Conservation (phyloP, 768 basidiomycete genomes). For the Crepidotus variabilis region DNA sequence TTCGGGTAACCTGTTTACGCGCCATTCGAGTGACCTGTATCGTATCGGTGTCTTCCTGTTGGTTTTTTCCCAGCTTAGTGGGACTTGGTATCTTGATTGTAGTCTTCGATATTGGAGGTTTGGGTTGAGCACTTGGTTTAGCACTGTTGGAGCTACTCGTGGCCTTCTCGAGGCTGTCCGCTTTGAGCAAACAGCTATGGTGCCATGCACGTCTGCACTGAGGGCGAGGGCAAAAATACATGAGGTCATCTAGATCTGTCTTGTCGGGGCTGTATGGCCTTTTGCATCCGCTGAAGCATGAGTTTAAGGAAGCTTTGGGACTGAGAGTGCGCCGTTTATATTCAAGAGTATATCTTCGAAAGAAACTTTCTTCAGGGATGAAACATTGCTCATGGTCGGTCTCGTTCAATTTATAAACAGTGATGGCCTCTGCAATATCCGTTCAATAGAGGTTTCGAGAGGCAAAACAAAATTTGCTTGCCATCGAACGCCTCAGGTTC, state of each 20-base stretch:
- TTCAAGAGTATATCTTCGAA: slow-evolving; percentile 41
- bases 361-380: slow-evolving; percentile 43
- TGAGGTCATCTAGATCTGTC: slow-evolving; percentile 22
- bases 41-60: background rate
- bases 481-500: slow-evolving; percentile 43
- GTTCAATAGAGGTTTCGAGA: background rate
- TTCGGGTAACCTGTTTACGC: slow-evolving; percentile 6
- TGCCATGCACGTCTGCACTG: slow-evolving; percentile 47
- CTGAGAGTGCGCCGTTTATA: slow-evolving; percentile 24
- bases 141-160: background rate
- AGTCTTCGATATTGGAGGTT: background rate
- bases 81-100: slow-evolving; percentile 2
- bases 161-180: slow-evolving; percentile 20
- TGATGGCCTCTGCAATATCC: slow-evolving; percentile 27
- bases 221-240: slow-evolving; percentile 58
- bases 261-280: slow-evolving; percentile 43
- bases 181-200: slow-evolving; percentile 36
- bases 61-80: background rate
- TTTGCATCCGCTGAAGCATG: slow-evolving; percentile 39
- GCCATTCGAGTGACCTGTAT: slow-evolving; percentile 5
- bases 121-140: background rate
- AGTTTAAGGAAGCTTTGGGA: slow-evolving; percentile 35
- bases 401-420: slow-evolving; percentile 35
- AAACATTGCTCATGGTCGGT: slow-evolving; percentile 28
- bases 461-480: slow-evolving; percentile 16